Base-by-base conservation (phyloP, 2,329 filamentous ascomycete species). In the Verticillium longisporum region DNA sequence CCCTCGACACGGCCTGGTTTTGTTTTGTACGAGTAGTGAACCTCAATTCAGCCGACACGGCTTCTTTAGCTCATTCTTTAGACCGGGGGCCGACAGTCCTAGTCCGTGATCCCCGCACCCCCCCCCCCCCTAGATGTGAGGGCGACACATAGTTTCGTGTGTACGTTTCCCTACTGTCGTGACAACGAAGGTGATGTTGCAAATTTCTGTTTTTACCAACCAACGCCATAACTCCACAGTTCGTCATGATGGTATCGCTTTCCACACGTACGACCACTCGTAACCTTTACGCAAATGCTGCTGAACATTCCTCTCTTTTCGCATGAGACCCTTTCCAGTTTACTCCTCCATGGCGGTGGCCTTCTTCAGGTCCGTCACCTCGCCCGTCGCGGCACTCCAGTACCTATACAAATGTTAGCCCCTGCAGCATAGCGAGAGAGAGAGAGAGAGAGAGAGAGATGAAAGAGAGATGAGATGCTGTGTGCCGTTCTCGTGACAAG, bases 321-420 rank as follows among this genome's bases (percentile, higher is more conserved):
- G 36, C 36, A 55, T 37, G 53, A 41, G 53, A 36, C 57, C 50
- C 54, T 55, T 59, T 26, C 26, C 26, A 26, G 26, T 56, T 36
- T 60, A 60, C 2, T 70, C 74, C n/a, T 77, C 74, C 68, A 78
- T 77, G 37, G 73, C 72, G 57, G 71, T 66, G 21, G 70, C 65
- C 31, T 59, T 41, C 61, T 78, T 73, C 33, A 81, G 76, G 69
- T 87, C 83, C 5, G 82, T 89, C 65, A 89, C 83, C 65, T 85
- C 75, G 34, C 79, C 79, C 26, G 73, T 80, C n/a, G 83, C 80
- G 2, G 86, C 77, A 67, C 76, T 84, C 86, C 87, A 89, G 74
- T 88, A 85, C 31, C 82, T 84, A 58, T 9, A 7, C 9, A 9
- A 50, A 50, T 3, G 45, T 34, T 34, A 15, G 34, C 54, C 18